Evolutionary conservation across 495 filamentous ascomycete genomes (phyloP), one percentile per base, ranked within the genome.

Genomic region (Mytilinidion resinicola): DNA sequence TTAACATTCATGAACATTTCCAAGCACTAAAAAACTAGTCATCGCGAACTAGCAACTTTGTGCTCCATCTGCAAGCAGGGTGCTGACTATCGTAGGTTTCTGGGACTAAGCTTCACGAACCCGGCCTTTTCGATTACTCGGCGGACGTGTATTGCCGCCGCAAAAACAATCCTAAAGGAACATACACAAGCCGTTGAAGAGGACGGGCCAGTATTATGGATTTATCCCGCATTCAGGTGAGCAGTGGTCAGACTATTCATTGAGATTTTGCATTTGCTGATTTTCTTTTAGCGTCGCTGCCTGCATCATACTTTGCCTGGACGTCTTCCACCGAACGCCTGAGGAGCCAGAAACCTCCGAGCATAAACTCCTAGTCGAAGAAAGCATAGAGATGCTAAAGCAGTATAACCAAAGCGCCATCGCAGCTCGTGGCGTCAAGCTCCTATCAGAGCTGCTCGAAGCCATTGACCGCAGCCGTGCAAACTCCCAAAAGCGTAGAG

Each of bases 101-200:
- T 59, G 1, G 49, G 36, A 4, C 15, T 53, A 4, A 43, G 34
- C 11, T 59, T 59, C 33, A 59, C 48, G 3, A 59, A 59, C 19
- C 9, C 49, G 8, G 56, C 56, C 4, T 59, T 59, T 41, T 44
- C 49, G 9, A 47, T 59, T 30, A 59, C 56, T 14, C 36, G 56
- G n/a, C 49, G 56, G 6, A 59, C 56, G 9, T 59, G 56, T 30
- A 41, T 59, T n/a, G 56, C 56, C 1, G 56, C 56, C 6, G 38
- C 56, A 19, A 59, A 59, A 21, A 59, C 56, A 0, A 59, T 59
- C 9, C 12, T 59, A 9, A 53, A 48, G 46, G 56, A 59, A 35
- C 17, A 36, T 1, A 9, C 10, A 4, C 34, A 36, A 9, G 56
- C 36, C 19, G 35, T 11, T 39, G 49, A 53, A 14, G 17, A 43